A percentile compares a stretch with the other conserved stretches of the same genome.
phyloP scores from a whole-genome alignment of 2,329 filamentous ascomycete species.

The Cylindrodendrum hubeiense region DNA sequence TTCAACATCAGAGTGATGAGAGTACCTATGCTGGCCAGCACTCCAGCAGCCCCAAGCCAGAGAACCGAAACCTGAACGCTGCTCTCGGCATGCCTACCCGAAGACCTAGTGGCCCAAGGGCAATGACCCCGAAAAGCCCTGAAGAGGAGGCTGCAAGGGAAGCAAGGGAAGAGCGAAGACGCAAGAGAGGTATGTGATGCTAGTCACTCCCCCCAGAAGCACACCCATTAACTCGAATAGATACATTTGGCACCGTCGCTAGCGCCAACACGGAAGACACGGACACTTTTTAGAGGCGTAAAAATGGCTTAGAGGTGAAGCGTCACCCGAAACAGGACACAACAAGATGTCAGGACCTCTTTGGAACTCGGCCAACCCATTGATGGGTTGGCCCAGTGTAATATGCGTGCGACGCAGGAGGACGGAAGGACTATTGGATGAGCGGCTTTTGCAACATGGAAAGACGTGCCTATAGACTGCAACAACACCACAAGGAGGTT shows the following conservation, averaged over 20 bases:
- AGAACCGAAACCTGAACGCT: conserved; percentile 69
- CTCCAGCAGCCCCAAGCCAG: conserved; percentile 66
- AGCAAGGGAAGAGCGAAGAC: conserved; percentile 60
- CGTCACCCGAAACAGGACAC: conserved; percentile 20
- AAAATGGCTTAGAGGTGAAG: conserved; percentile 17
- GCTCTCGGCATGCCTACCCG: conserved; percentile 65
- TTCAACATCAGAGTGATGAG: conserved; percentile 68
- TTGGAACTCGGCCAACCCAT: conserved; percentile 14
- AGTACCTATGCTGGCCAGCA: conserved; percentile 67
- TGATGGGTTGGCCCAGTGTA: conserved; percentile 14
- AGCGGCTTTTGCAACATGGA: conserved; percentile 28
- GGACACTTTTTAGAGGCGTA: conserved; percentile 50
- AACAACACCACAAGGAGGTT: conserved; percentile 6
- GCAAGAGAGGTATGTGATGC: conserved; percentile 66
- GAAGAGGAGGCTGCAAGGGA: conserved; percentile 60
- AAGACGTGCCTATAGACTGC: conserved; percentile 36
- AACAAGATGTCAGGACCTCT: conserved; percentile 10
- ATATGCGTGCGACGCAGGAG: conserved; percentile 25
- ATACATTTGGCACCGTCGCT: conserved; percentile 51
- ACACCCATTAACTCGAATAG: conserved; percentile 36
- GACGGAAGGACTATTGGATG: conserved; percentile 23
- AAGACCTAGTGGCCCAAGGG: conserved; percentile 69
- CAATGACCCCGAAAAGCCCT: conserved; percentile 70
- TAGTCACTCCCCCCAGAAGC: background rate
- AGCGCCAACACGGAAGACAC: conserved; percentile 53